phyloP scores from a whole-genome alignment of 2,329 filamentous ascomycete species.

The Verticillium dahliae region DNA sequence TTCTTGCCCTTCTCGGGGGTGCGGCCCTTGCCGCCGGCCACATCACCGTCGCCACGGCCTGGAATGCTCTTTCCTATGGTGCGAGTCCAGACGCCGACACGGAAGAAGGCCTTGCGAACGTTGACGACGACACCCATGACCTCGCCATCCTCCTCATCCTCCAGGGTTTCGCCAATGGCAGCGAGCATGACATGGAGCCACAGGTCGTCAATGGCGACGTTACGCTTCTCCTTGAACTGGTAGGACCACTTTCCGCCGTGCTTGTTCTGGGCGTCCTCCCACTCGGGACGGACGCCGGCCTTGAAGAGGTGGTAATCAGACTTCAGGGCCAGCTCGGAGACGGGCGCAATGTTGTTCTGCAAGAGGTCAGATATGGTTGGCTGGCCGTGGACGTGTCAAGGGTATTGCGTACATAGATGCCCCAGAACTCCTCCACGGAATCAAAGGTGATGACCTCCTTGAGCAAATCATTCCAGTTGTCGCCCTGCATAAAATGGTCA shows the following conservation, averaged over 20 bases:
- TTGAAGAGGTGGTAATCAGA: conserved; percentile 99
- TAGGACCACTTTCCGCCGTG: conserved; percentile 99
- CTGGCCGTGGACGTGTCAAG: conserved; percentile 1
- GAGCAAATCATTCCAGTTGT: conserved; percentile 97
- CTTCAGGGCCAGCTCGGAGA: conserved; percentile 92
- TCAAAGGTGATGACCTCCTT: conserved; percentile 99
- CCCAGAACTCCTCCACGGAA: conserved; percentile 99
- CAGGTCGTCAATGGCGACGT: conserved; percentile 84
- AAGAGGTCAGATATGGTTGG: conserved; percentile 6
- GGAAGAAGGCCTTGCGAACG: conserved; percentile 96
- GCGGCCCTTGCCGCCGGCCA: conserved; percentile 71
- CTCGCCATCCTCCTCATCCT: conserved; percentile 90
- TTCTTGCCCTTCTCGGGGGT: conserved; percentile 77
- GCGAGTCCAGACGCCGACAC: conserved; percentile 94
- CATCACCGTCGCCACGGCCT: conserved; percentile 65
- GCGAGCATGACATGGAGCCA: conserved; percentile 97
- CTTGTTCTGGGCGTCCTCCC: conserved; percentile 98
- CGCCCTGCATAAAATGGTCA: conserved; percentile 53
- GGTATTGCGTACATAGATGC: conserved; percentile 75
- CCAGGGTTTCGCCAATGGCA: conserved; percentile 95
- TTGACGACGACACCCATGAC: conserved; percentile 99
- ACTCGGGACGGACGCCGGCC: conserved; percentile 91
- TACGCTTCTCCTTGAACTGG: conserved; percentile 93
- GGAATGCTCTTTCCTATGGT: conserved; percentile 82
- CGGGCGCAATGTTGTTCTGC: conserved; percentile 98